Conservation (phyloP, 768 basidiomycete species). For the Amanita exitialis region DNA sequence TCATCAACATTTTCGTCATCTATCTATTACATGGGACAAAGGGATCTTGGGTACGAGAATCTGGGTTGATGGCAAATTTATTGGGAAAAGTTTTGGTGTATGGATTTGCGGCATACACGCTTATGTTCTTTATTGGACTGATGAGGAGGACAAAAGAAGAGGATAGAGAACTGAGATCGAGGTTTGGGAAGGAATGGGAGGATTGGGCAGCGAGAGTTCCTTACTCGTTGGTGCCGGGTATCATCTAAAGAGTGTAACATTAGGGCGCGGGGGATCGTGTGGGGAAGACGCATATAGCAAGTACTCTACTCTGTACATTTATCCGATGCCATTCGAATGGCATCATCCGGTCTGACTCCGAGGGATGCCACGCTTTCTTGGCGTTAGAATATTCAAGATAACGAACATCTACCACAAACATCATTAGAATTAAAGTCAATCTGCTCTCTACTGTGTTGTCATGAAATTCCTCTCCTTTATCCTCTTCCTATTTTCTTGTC, state of each 20-base stretch:
- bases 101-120: slow-evolving; percentile 16
- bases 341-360: too few species aligned
- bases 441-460: too few species aligned
- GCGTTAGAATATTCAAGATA: too few species aligned
- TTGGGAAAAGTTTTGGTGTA: slow-evolving; percentile 14
- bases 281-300: too few species aligned
- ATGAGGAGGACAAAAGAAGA: slow-evolving; percentile 19
- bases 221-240: slow-evolving; percentile 24
- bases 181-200: slow-evolving; percentile 22
- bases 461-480: slow-evolving; percentile 84
- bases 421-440: not conserved
- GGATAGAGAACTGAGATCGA: slow-evolving; percentile 22
- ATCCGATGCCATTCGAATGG: too few species aligned
- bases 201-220: slow-evolving; percentile 22
- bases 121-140: slow-evolving; percentile 18
- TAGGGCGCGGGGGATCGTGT: too few species aligned
- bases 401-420: too few species aligned
- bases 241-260: slow-evolving; percentile 7
- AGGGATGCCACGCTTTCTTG: too few species aligned
- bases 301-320: too few species aligned
- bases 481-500: slow-evolving; percentile 51
- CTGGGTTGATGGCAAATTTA: slow-evolving; percentile 17
- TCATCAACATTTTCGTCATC: slow-evolving; percentile 19
- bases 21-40: slow-evolving; percentile 13
- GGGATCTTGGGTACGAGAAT: slow-evolving; percentile 25